Conservation (phyloP, 768 basidiomycete species). For the Neoboletus subvelutipes region DNA sequence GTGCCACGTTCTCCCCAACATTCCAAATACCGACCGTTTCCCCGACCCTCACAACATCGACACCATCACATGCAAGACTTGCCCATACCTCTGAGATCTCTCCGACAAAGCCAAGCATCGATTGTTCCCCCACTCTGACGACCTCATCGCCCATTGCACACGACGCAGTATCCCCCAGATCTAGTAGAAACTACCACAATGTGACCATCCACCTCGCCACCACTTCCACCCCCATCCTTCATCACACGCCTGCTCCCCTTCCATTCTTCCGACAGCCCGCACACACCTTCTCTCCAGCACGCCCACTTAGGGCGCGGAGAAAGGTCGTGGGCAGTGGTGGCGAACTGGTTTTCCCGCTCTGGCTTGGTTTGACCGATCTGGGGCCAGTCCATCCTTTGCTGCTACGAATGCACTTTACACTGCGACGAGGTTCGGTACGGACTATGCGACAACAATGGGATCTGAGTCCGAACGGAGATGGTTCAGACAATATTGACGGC, state of each 20-base stretch:
- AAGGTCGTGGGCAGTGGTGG: conserved; percentile 10
- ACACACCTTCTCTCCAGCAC: conserved; percentile 14
- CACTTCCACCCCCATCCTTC: neutral
- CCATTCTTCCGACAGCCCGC: conserved; percentile 1
- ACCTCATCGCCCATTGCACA: neutral
- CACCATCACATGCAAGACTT: conserved; percentile 1
- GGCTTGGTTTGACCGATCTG: neutral
- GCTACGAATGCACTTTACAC: neutral
- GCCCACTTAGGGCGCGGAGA: conserved; percentile 19
- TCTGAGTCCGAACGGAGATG: neutral
- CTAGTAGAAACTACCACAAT: neutral
- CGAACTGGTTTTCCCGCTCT: neutral
- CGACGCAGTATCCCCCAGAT: neutral
- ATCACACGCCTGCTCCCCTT: neutral
- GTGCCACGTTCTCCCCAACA: neutral
- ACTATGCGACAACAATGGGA: neutral
- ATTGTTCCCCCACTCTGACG: neutral
- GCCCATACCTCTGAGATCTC: neutral
- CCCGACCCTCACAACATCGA: neutral
- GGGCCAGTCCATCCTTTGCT: neutral
- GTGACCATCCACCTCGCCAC: neutral
- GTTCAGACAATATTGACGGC: neutral
- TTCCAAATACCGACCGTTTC: neutral
- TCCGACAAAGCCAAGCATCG: neutral
- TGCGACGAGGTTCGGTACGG: conserved; percentile 1